phyloP scores from a whole-genome alignment of 2,329 filamentous ascomycete species.

The Trichoderma lentiforme region DNA sequence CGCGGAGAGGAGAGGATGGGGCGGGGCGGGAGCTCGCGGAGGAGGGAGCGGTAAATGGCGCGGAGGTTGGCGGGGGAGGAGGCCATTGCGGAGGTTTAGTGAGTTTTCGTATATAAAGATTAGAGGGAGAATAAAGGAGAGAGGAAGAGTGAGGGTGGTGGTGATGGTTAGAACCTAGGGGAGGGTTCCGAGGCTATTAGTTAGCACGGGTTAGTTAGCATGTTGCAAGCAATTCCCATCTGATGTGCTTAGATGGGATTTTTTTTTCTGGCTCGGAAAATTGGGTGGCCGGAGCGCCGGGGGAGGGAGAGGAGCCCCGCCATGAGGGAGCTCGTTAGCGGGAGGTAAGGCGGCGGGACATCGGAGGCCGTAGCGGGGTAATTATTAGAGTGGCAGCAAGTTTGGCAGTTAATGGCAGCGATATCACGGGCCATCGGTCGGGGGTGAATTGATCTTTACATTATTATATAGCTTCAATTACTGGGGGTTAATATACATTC shows the following conservation, averaged over 20 bases:
- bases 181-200: background rate
- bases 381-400: background rate
- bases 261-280: constrained; percentile 8
- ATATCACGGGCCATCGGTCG: background rate
- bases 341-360: background rate
- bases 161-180: background rate
- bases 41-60: constrained; percentile 80
- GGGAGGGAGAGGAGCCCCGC: background rate
- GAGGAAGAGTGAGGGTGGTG: background rate
- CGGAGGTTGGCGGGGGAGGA: constrained; percentile 54
- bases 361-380: constrained; percentile 3
- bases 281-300: constrained; percentile 9
- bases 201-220: background rate
- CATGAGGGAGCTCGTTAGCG: background rate
- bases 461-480: too few species aligned
- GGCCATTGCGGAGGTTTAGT: constrained; percentile 27
- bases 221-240: background rate
- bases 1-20: constrained; percentile 53
- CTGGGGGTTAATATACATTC: background rate
- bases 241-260: background rate
- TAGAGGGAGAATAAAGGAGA: background rate
- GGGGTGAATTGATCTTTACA: too few species aligned
- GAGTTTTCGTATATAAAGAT: background rate
- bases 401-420: background rate
- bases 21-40: constrained; percentile 82